Evolutionary conservation across 192 early-diverging fungal genomes (phyloP), one percentile per base, ranked within the genome.

Genomic region (Dissophora ornata): DNA sequence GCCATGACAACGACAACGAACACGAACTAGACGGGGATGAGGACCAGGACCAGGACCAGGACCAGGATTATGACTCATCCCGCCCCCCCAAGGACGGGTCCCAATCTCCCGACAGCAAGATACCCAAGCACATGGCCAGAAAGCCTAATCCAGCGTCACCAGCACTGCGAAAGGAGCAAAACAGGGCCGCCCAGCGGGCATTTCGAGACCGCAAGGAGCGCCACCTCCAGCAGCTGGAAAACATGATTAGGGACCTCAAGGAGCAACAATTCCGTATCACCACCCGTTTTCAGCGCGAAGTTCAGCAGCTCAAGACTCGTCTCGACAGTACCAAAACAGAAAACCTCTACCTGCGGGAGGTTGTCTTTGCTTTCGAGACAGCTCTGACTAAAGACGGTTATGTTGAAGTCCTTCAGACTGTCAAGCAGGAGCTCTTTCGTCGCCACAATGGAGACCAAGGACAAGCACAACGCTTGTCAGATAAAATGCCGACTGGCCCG

Each of bases 191-290:
- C 0, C 94, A 96, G 67, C 84, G 93, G 11, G 94, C 93, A 0
- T 96, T 96, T 67, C 87, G 94, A 34, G 93, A 96, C 78, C 86
- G 94, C 46, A 93, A 92, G 63, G 89, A 94, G 62, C 82, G 85
- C 29, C 90, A 96, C 60, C 73, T 94, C 22, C 78, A 88, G 38
- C 83, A 90, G 15, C 82, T 96, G 1, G 94, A 96, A 79, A 85
- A 82, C 38, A 82, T 87, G 33, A 90, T 94, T 47, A 71, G 84
- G 62, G 84, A 84, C 28, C 81, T 93, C 32, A 83, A 88, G 18
- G 87, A 90, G 24, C 85, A 82, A 46, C 81, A 83, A 42, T 69
- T 86, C 53, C 71, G 73, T 33, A 68, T 82, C 25, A 41, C 47
- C 10, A 50, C 60, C 13, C 58, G 64, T 24, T 66, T 61, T 53